Base-by-base conservation (phyloP, 768 basidiomycete species). In the Dacryopinax primogenitus region DNA sequence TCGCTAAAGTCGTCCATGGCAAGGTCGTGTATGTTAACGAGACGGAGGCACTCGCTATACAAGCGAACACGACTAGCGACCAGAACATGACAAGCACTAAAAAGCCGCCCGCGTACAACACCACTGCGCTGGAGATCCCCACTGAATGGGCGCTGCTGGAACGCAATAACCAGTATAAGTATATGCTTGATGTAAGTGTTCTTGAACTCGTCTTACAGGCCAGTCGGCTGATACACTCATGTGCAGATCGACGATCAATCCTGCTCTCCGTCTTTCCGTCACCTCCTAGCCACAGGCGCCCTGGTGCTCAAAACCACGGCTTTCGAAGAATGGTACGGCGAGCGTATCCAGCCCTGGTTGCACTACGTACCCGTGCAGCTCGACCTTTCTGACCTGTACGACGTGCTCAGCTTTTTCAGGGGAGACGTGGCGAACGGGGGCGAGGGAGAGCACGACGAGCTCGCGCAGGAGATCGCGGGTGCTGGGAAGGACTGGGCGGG, bases 391-490 rank as follows among this genome's bases (percentile, higher is more conserved):
- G 87, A 90, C 73, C 72, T 90, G 2, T 81, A 87, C 71, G 89
- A 90, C 68, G 76, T 83, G 2, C 77, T 88, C 47, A 74, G 84
- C 0, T 92, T 92, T 76, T 90, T 90, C 76, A 82, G 84, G 0
- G 86, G 87, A 0, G 80, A 81, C 68, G 68, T 69, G 0, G 69
- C 70, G 21, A 78, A 77, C 9, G 76, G 81, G 64, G 83, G 85
- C 18, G 78, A 81, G 36, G 80, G 80, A 7, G 64, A 69, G 2
- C 86, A 88, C 67, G 86, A 89, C 63, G 79, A 76, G 0, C 70
- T 86, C 51, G 86, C 81, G 0, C 71, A 71, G 45, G 79, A 77
- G 64, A 86, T 88, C 35, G 87, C 84, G 0, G 65, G 71, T 1
- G 77, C 79, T 0, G 86, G 87, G 0, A 76, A 79, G 35, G 73